phyloP scores from a whole-genome alignment of 768 basidiomycete genomes.

The Leccinellum albellum region DNA sequence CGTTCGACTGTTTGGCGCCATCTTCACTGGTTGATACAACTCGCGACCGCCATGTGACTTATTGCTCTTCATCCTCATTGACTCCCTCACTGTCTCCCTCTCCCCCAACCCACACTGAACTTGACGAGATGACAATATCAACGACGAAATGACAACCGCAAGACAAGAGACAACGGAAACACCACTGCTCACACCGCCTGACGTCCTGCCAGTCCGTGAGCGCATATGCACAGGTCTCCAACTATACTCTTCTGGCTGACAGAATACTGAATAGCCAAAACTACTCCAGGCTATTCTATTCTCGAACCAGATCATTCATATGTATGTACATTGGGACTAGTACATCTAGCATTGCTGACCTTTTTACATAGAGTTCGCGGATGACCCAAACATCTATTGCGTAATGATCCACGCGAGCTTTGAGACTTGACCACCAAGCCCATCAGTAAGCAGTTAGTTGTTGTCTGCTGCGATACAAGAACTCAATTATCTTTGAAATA shows the following conservation, averaged over 20 bases:
- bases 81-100: too few relatives aligned
- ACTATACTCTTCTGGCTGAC: conserved; percentile 97
- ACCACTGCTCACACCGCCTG: too few relatives aligned
- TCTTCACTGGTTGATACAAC: too few relatives aligned
- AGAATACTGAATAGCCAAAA: conserved; percentile 99
- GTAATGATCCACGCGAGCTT: conserved; percentile 99
- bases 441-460: conserved; percentile 60
- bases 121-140: too few relatives aligned
- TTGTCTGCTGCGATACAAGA: background rate
- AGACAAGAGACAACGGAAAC: too few relatives aligned
- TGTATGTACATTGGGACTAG: conserved; percentile 44
- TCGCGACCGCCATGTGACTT: too few relatives aligned
- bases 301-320: conserved; percentile 97
- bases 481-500: conserved; percentile 45
- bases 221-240: conserved; percentile 98
- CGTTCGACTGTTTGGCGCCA: too few relatives aligned
- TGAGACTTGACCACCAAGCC: conserved; percentile 99
- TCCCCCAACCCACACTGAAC: too few relatives aligned
- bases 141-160: too few relatives aligned
- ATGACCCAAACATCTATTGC: conserved; percentile 99
- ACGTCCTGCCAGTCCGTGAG: conserved; percentile 95
- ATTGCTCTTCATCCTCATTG: too few relatives aligned
- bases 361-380: conserved; percentile 83
- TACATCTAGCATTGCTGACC: conserved; percentile 4
- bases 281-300: conserved; percentile 94